Base-by-base conservation (phyloP, 805 yeast species). In the Pichia manshurica region DNA sequence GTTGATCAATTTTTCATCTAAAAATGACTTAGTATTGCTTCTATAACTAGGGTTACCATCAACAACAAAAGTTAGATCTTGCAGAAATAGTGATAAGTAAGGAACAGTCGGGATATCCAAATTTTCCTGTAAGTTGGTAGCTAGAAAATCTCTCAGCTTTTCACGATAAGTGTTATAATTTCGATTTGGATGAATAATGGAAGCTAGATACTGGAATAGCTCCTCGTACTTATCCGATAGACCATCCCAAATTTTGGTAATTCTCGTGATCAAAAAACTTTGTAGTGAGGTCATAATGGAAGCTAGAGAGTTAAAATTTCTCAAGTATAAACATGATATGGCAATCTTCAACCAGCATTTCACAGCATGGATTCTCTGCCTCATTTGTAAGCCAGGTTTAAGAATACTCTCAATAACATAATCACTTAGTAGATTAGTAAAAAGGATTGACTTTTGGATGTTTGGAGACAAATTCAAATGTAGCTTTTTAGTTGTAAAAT, bases 21-120 rank as follows among this genome's bases (percentile, higher is more conserved):
- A 67, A 56, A 78, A 77, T 5, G 68, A 62, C 46, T 69, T 70
- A 21, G 75, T 66, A 51, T 79, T 77, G 51, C 72, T 77, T 60
- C 90, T 71, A 60, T 69, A 81, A 56, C 79, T 82, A 35, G 84
- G 74, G 59, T 85, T 85, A n/a, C 93, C 91, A 55, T 86, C 95
- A 44, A 81, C 75, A n/a, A 84, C 79, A 66, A 85, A 84, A 0
- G 90, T 84, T 56, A 86, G 70, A 64, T 86, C 95, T 64, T 84
- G 93, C 39, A 86, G 67, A 61, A 83, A 85, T 46, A 86, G 66
- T 40, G 84, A 81, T 48, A 85, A 73, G 60, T 84, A 86, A 16
- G 95, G 95, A 33, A 86, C 90, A 19, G 79, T 75, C 0, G 90
- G 88, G 19, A 80, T 68, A 49, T 68, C 75, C 61, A 66, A 65